phyloP scores from a whole-genome alignment of 208 protist genomes.

The Trichomonas vaginalis region DNA sequence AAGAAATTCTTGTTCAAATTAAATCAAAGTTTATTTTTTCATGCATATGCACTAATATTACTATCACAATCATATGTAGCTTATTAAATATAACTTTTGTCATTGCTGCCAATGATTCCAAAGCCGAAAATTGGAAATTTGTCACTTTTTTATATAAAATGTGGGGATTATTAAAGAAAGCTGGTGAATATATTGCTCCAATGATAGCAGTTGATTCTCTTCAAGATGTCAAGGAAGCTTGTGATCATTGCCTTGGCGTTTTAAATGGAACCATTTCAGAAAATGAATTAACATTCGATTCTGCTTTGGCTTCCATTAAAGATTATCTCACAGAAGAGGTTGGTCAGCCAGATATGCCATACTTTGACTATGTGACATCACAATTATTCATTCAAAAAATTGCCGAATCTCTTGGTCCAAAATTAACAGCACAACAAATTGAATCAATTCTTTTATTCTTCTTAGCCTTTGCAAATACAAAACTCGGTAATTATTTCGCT shows the following conservation, averaged over 20 bases:
- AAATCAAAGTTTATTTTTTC: no score
- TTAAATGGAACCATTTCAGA: neutral
- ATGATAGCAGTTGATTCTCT: neutral
- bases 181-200: neutral
- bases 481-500: neutral
- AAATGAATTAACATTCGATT: neutral
- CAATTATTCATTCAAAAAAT: neutral
- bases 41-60: no score
- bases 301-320: neutral
- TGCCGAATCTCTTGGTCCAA: neutral
- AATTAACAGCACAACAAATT: neutral
- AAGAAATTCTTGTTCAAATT: no score
- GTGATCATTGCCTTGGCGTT: neutral
- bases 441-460: neutral
- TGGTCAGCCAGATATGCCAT: neutral
- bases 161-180: slow-evolving; percentile 1
- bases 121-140: no score
- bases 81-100: no score
- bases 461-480: neutral
- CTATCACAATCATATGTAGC: no score
- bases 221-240: neutral
- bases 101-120: no score
- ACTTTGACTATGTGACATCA: neutral
- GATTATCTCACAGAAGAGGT: neutral
- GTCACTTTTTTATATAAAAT: no score